These are phyloP conservation scores for Erythrophleum fordii DNA, from an alignment of 306 rosid species.

Conservation along the genomic window DNA sequence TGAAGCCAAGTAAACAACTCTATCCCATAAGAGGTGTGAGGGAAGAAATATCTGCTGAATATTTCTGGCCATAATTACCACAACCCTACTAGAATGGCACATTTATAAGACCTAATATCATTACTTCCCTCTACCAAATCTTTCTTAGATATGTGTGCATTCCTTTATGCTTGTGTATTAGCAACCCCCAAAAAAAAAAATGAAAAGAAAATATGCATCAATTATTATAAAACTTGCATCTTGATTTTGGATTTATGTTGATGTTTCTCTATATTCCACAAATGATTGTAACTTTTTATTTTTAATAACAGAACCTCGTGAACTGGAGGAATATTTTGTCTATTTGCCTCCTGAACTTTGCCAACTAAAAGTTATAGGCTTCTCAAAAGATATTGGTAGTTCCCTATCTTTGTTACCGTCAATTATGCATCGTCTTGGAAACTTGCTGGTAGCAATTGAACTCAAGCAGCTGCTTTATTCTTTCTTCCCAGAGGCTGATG, in stretches of 20 bases:
- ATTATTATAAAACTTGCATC: constrained; percentile 14
- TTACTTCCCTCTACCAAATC: not conserved
- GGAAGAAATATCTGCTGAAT: not conserved
- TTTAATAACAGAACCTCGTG: constrained; percentile 60
- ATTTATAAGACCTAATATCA: not conserved
- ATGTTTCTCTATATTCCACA: constrained; percentile 19
- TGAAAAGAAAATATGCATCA: constrained; percentile 10
- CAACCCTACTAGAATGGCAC: not conserved
- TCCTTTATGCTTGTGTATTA: constrained; percentile 18
- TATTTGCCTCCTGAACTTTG: constrained; percentile 87
- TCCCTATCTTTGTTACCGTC: constrained; percentile 93
- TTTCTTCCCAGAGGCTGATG: constrained; percentile 78
- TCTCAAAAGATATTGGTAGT: constrained; percentile 95
- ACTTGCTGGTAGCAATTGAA: constrained; percentile 89
- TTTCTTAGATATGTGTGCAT: not conserved
- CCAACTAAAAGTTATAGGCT: constrained; percentile 81
- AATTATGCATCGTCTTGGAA: constrained; percentile 92
- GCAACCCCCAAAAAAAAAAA: no score
- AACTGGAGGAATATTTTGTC: constrained; percentile 64
- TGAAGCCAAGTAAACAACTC: not conserved
- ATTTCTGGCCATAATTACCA: not conserved
- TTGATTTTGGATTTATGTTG: constrained; percentile 39
- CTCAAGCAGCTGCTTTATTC: constrained; percentile 61
- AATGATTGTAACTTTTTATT: constrained; percentile 40
- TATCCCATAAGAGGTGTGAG: not conserved